A percentile compares a stretch with the other conserved stretches of the same genome.
These are phyloP conservation scores for Trichocomaceae sp. DNA, from an alignment of 2,329 filamentous ascomycete genomes.

Conservation along the genomic window DNA sequence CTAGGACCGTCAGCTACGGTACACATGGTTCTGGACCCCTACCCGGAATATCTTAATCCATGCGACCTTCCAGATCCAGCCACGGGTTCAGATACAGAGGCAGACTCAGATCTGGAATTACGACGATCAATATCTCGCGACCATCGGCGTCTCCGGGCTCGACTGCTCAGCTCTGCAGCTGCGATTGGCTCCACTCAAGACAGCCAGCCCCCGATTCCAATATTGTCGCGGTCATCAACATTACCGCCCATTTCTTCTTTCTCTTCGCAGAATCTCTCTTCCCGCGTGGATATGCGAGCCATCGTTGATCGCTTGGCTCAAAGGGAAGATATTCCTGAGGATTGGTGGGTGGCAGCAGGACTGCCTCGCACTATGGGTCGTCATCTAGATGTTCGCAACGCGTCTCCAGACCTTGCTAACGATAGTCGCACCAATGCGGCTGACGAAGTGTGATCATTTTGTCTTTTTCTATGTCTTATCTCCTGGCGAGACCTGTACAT, in stretches of 20 bases:
- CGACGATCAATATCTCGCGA: slow-evolving; percentile 12
- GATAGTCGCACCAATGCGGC: background rate
- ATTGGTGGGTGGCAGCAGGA: slow-evolving; percentile 71
- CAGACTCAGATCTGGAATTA: slow-evolving; percentile 16
- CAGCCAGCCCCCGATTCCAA: slow-evolving; percentile 24
- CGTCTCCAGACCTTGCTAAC: slow-evolving; percentile 13
- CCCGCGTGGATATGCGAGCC: slow-evolving; percentile 52
- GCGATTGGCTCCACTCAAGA: slow-evolving; percentile 27
- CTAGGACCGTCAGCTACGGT: slow-evolving; percentile 17
- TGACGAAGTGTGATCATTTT: slow-evolving; percentile 2
- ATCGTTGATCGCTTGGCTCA: slow-evolving; percentile 65
- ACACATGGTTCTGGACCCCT: slow-evolving; percentile 28
- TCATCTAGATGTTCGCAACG: slow-evolving; percentile 23
- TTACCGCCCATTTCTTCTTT: slow-evolving; percentile 29
- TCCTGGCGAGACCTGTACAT: slow-evolving; percentile 13
- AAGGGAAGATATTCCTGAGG: slow-evolving; percentile 70
- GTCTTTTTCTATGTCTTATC: slow-evolving; percentile 5
- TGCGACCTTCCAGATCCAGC: slow-evolving; percentile 33
- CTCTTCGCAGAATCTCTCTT: slow-evolving; percentile 23
- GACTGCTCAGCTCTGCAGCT: slow-evolving; percentile 19
- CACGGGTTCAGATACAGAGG: slow-evolving; percentile 29
- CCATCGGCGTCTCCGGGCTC: slow-evolving; percentile 1
- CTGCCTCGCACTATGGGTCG: slow-evolving; percentile 51
- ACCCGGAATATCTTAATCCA: slow-evolving; percentile 30
- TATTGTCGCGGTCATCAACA: slow-evolving; percentile 1